A percentile compares a stretch with the other conserved stretches of the same genome.
Conservation (phyloP, 495 filamentous ascomycete species). For the Rusavskia elegans region DNA sequence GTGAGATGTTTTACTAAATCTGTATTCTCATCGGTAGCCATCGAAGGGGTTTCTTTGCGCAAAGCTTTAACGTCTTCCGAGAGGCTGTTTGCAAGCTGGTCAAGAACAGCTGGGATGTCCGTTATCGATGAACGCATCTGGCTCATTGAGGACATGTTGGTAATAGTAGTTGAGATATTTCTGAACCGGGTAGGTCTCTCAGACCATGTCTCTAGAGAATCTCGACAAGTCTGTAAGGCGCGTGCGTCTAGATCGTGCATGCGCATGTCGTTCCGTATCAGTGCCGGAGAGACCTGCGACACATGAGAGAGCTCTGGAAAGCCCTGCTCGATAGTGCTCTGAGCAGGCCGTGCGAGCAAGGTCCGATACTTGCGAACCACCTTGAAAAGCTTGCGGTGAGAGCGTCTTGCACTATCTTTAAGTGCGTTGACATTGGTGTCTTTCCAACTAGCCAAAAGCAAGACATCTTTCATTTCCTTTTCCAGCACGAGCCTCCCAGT, state of each 20-base stretch:
- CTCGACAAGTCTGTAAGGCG: constrained; percentile 34
- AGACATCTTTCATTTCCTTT: constrained; percentile 73
- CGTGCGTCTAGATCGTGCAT: constrained; percentile 23
- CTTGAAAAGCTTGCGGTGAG: constrained; percentile 83
- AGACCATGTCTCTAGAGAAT: constrained; percentile 33
- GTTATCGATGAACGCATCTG: constrained; percentile 33
- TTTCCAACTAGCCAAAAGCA: constrained; percentile 86
- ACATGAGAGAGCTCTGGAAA: constrained; percentile 34
- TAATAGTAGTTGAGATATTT: constrained; percentile 47
- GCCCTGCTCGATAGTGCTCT: constrained; percentile 44
- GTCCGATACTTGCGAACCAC: constrained; percentile 75
- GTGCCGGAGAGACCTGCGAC: not conserved
- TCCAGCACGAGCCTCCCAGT: constrained; percentile 53
- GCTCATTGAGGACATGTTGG: constrained; percentile 43
- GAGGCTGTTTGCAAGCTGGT: constrained; percentile 49
- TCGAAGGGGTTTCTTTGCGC: constrained; percentile 62
- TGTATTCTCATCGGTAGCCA: constrained; percentile 69
- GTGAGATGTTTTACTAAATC: constrained; percentile 71
- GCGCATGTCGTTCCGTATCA: not conserved
- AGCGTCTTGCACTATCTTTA: constrained; percentile 71
- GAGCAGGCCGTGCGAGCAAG: constrained; percentile 55
- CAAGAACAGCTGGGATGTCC: constrained; percentile 42
- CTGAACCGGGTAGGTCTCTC: constrained; percentile 50
- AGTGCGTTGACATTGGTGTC: constrained; percentile 86
- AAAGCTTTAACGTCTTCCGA: constrained; percentile 52